Evolutionary conservation across 257 asterid genomes (phyloP), one percentile per base, ranked within the genome.

Genomic region (Jaltomata sinuosa): DNA sequence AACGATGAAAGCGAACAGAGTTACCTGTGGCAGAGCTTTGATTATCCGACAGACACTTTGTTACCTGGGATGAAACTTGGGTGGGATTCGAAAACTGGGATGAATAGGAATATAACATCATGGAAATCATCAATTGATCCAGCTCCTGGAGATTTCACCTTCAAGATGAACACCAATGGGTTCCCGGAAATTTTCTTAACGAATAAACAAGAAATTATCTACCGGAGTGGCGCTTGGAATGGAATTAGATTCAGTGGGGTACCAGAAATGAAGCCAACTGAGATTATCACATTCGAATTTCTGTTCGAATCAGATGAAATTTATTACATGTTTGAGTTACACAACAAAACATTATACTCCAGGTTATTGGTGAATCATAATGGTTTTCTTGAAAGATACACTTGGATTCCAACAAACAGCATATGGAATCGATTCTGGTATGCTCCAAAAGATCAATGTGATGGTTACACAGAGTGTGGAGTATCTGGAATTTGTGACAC

Each of bases 191-290:
- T 87, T 3, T 84, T 80, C 67, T 53, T 96, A 83, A 84, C 36
- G 57, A 53, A 88, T 19, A 85, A 79, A 22, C 55, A 69, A 8
- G 27, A 0, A 0, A 80, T 85, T 2, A n/a, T 31, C 6, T 94
- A 96, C 45, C 90, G 99, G 6, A 96, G 99, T 85, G 99, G 99
- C 27, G 90, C 98, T 19, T 96, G 99, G 99, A 92, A 94, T 81
- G 99, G 99, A 29, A 32, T 91, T 1, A 72, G 98, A 76, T 96
- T 96, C 40, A 93, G 97, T 42, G 99, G 99, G 3, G 99, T 94
- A 3, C 99, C 99, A 0, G 98, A 93, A 69, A 96, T 96, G 99
- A 89, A 90, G 8, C 82, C 96, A 0, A 87, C 83, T 27, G 85
- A 92, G 0, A 49, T 87, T 14, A 62, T 93, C 38, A 36, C 91